Evolutionary conservation across 306 rosid genomes (phyloP).

Genomic region (Acacia confusa): DNA sequence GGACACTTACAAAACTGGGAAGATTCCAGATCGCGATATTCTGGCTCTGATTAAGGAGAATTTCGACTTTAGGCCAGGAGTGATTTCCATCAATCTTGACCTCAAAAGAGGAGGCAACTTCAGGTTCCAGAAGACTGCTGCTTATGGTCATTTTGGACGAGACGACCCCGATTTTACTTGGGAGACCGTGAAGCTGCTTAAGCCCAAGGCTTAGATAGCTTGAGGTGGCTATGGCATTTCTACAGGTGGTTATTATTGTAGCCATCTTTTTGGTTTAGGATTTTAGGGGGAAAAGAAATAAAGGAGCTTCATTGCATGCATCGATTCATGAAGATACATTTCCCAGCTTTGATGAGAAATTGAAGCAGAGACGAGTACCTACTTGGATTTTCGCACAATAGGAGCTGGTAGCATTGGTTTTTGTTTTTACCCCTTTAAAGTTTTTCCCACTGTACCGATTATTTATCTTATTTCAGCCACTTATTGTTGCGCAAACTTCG

Average conservation of each 20-base stretch:
- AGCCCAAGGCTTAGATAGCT: conserved; percentile 51
- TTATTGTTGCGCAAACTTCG: conserved; percentile 29
- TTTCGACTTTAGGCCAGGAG: conserved; percentile 80
- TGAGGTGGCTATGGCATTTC: conserved; percentile 30
- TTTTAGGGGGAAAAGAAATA: conserved; percentile 32
- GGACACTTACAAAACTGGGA: conserved; percentile 67
- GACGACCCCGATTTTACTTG: conserved; percentile 80
- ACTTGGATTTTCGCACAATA: conserved; percentile 32
- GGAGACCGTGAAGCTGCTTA: conserved; percentile 73
- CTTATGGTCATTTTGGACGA: conserved; percentile 82
- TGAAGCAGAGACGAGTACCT: conserved; percentile 34
- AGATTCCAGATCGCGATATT: conserved; percentile 62
- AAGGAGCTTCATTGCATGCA: conserved; percentile 45
- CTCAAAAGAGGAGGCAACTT: conserved; percentile 70
- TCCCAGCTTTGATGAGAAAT: conserved; percentile 30
- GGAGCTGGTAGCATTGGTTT: conserved; percentile 33
- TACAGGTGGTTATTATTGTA: conserved; percentile 37
- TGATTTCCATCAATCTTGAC: conserved; percentile 74
- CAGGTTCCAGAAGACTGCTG: conserved; percentile 82
- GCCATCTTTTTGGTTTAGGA: conserved; percentile 32
- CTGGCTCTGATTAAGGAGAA: conserved; percentile 62
- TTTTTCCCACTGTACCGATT: neutral
- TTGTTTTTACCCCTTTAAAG: conserved; percentile 20
- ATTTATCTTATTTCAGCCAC: neutral
- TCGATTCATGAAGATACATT: conserved; percentile 30